A percentile compares a stretch with the other conserved stretches of the same genome.
These are phyloP conservation scores for Podosphaera aphanis DNA, from an alignment of 2,329 filamentous ascomycete genomes.

Conservation along the genomic window DNA sequence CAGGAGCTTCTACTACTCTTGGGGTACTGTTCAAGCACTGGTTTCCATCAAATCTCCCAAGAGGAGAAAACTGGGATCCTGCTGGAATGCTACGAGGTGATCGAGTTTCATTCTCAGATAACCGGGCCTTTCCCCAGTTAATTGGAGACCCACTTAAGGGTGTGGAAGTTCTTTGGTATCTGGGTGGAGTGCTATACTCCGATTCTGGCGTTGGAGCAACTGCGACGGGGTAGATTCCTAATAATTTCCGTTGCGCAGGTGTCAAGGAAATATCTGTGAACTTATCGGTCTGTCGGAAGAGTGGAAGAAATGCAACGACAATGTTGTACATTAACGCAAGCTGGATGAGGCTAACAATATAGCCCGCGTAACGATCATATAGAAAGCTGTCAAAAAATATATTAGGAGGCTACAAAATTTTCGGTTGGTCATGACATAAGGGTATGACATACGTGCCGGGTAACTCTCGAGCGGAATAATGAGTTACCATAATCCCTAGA, in stretches of 20 bases:
- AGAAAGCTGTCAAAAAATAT: conserved; percentile 6
- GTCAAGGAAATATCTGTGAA: conserved; percentile 79
- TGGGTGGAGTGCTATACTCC: conserved; percentile 63
- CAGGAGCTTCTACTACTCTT: conserved; percentile 38
- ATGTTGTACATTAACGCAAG: conserved; percentile 48
- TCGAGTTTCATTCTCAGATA: conserved; percentile 32
- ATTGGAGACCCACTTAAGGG: conserved; percentile 33
- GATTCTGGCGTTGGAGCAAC: conserved; percentile 41
- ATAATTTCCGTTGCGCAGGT: conserved; percentile 60
- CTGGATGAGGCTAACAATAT: conserved; percentile 24
- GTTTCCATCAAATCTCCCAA: conserved; percentile 25
- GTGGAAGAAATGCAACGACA: conserved; percentile 41
- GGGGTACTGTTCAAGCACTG: conserved; percentile 24
- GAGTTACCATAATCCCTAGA: conserved; percentile 26
- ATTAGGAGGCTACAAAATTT: conserved; percentile 11
- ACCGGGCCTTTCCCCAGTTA: conserved; percentile 26
- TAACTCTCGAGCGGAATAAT: conserved; percentile 20
- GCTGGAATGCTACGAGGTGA: conserved; percentile 18
- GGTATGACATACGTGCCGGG: conserved; percentile 8
- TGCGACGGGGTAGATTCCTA: conserved; percentile 52
- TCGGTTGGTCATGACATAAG: conserved; percentile 1
- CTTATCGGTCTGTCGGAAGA: conserved; percentile 50
- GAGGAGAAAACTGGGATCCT: conserved; percentile 28
- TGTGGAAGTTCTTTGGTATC: conserved; percentile 55
- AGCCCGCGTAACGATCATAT: conserved; percentile 11